phyloP scores from a whole-genome alignment of 2,329 filamentous ascomycete species.

The Colletotrichum kahawae region DNA sequence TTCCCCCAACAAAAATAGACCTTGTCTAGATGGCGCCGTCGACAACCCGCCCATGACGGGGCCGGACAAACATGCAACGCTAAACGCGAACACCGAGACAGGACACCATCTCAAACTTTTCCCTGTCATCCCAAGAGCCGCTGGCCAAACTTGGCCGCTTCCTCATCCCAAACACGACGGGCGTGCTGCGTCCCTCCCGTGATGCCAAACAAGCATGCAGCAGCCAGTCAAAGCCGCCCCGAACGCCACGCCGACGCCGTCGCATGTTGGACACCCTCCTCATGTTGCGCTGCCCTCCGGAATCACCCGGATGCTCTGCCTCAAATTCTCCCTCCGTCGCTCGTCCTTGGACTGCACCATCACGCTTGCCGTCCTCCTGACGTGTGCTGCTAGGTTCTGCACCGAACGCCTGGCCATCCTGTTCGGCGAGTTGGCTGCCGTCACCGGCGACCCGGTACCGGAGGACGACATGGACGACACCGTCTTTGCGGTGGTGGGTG shows the following conservation, averaged over 20 bases:
- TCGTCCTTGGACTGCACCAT: slow-evolving; percentile 30
- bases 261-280: neutral
- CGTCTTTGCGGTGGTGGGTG: neutral
- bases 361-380: slow-evolving; percentile 15
- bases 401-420: slow-evolving; percentile 3
- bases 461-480: neutral
- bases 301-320: slow-evolving; percentile 40
- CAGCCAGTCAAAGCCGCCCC: neutral
- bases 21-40: neutral
- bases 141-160: neutral
- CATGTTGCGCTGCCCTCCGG: slow-evolving; percentile 22
- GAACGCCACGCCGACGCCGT: neutral
- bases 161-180: neutral
- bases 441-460: neutral
- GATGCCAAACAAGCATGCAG: neutral
- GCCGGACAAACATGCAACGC: slow-evolving; percentile 1
- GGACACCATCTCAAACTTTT: neutral
- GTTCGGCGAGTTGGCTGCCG: neutral
- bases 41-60: neutral
- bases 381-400: slow-evolving; percentile 20
- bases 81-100: neutral
- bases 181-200: neutral
- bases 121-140: neutral
- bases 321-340: slow-evolving; percentile 38
- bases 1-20: neutral